Evolutionary conservation across 2,329 filamentous ascomycete species (phyloP), one percentile per base, ranked within the genome.

Genomic region (Neocucurbitaria cava): DNA sequence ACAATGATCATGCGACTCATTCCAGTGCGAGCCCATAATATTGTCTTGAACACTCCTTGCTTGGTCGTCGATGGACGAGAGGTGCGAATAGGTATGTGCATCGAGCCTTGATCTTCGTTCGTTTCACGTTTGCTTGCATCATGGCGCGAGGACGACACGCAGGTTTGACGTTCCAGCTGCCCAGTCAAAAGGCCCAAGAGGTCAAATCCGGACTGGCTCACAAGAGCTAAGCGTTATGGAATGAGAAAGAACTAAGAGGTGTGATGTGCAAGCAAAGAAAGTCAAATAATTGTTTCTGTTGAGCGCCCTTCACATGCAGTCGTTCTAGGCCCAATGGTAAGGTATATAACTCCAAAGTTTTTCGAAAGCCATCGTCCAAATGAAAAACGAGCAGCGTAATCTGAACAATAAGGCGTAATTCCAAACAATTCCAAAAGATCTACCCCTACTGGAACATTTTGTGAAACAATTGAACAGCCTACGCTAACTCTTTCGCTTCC

Each of bases 51-150:
- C 20, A n/a, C 8, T 18, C 20, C 21, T 40, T 40, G 38, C 38
- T 18, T 39, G 39, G 24, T 38, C 26, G 39, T 15, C 17, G 40
- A 40, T 28, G 33, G 26, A 45, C 18, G 46, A 40, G 28, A 39
- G 38, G 44, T 4, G 13, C 18, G 43, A 54, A 44, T 48, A 61
- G 46, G 57, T 66, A 69, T 58, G 45, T 50, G 35, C n/a, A n/a
- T n/a, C n/a, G n/a, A 31, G 44, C 28, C 46, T 47, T 46, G 40
- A 35, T 42, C 47, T 42, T 65, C 52, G 61, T 69, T 68, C 61
- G 68, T 65, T 71, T 60, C 66, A 71, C 68, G 66, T 70, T 70
- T 64, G 64, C 58, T 59, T 50, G 58, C 55, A 40, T 40, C 36
- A 49, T 44, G 38, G 43, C 54, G 53, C 48, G 33, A 47, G 33